Percentiles rank a stretch among this genome's conserved stretches.
phyloP scores from a whole-genome alignment of 2,329 filamentous ascomycete genomes.

The Xylaria sp. region DNA sequence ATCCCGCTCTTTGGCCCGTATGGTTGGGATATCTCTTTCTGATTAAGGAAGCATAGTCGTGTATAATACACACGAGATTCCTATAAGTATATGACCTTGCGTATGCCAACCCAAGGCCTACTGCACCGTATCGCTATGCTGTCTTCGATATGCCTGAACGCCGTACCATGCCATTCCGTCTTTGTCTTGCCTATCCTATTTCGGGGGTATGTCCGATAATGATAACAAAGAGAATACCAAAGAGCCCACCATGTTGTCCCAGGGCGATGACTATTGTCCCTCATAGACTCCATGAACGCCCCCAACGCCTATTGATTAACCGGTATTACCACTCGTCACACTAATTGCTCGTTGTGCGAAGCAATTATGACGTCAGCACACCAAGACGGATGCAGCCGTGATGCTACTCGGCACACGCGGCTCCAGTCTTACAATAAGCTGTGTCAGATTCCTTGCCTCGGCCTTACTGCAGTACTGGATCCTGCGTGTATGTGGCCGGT shows the following conservation, averaged over 20 bases:
- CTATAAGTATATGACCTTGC: slow-evolving; percentile 30
- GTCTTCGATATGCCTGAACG: slow-evolving; percentile 33
- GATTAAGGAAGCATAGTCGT: slow-evolving; percentile 5
- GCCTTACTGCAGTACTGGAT: slow-evolving; percentile 1
- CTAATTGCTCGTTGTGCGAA: slow-evolving; percentile 11
- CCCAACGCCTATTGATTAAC: slow-evolving; percentile 32
- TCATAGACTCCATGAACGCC: slow-evolving; percentile 25
- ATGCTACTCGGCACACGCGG: slow-evolving; percentile 8
- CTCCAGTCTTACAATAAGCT: slow-evolving; percentile 9
- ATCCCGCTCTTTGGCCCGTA: not conserved
- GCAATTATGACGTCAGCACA: slow-evolving; percentile 29
- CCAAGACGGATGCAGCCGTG: slow-evolving; percentile 18
- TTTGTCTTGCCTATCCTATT: slow-evolving; percentile 25
- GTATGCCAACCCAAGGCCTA: slow-evolving; percentile 26
- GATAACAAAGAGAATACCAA: slow-evolving; percentile 22
- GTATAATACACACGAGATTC: slow-evolving; percentile 25
- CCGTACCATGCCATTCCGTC: slow-evolving; percentile 30
- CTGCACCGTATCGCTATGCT: slow-evolving; percentile 36
- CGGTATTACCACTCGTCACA: slow-evolving; percentile 16
- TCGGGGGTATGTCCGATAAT: slow-evolving; percentile 35
- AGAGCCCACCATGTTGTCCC: slow-evolving; percentile 19
- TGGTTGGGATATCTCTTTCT: slow-evolving; percentile 6
- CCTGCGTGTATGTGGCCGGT: not conserved
- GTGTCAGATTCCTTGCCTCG: slow-evolving; percentile 5
- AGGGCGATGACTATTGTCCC: slow-evolving; percentile 12